Evolutionary conservation across 177 flowering plant genomes (phyloP), one percentile per base, ranked within the genome.

Genomic region (Telopea speciosissima): DNA sequence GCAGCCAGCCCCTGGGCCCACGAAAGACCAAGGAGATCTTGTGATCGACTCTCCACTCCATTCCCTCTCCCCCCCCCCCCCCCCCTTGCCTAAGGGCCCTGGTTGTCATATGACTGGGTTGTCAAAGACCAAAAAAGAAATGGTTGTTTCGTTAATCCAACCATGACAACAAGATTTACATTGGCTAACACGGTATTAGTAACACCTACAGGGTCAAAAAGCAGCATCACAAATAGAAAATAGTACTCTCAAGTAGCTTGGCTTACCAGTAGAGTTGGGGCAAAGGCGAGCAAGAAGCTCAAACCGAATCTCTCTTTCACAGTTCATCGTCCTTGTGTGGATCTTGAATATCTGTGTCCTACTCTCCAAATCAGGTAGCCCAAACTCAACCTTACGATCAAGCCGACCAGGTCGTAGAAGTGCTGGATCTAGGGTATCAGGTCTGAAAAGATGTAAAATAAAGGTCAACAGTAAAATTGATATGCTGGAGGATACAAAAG

Each of bases 331-430:
- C 67, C 98, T 73, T 13, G 99, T 93, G 70, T 95, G 99, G 68
- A 93, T 96, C 85, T 93, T 96, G 73, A 96, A 96, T 56, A 93
- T 93, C 76, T 96, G 98, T 4, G 99, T 91, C 76, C 98, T 84
- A 68, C 99, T 90, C 84, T 96, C 99, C 76, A 96, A 68, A 79
- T 93, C 98, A 70, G 98, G 99, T 19, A 96, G 84, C 25, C 98
- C 98, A 80, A 94, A 92, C 80, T 94, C 97, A 74, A 94, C 97
- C 76, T 94, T 92, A 42, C 98, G 92, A 70, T 96, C 99, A 24
- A 96, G 74, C 28, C 99, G 81, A 67, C 99, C 98, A 71, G 99
- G 99, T 68, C 97, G 97, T 68, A 96, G 76, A 23, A 96, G 81
- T 54, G 99, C 98, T 42, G 99, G 98, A 76, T 96, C 99, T 13